Percentiles rank a stretch among this genome's conserved stretches.
Evolutionary conservation across 345 rosid genomes (phyloP).

Genomic region (Syzygium grande): DNA sequence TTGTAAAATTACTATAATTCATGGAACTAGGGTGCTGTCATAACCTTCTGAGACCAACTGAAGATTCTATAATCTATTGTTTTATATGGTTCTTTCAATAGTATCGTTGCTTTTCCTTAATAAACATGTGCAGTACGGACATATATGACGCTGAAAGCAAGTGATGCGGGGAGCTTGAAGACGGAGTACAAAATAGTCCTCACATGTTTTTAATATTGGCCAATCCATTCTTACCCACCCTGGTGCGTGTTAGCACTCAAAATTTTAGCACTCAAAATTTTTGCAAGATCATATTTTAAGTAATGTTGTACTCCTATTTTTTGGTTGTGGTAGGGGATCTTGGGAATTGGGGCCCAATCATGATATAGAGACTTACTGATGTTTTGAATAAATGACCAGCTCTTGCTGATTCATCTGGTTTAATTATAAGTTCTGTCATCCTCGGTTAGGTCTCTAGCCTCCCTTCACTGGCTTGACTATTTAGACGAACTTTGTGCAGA

Average conservation of each 20-base stretch:
- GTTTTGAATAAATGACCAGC: not conserved
- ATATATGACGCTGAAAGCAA: constrained; percentile 46
- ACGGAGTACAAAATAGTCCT: not conserved
- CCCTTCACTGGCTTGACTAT: not conserved
- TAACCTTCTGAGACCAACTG: not conserved
- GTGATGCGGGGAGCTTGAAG: constrained; percentile 9
- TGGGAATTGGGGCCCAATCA: not conserved
- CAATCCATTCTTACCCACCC: not conserved
- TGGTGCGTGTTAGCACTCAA: not conserved
- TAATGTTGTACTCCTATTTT: not conserved
- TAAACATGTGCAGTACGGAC: constrained; percentile 24
- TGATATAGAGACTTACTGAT: not conserved
- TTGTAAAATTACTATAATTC: not conserved
- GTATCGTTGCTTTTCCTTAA: constrained; percentile 20
- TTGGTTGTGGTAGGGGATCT: not conserved
- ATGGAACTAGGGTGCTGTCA: not conserved
- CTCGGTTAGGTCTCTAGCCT: not conserved
- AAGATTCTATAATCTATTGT: not conserved
- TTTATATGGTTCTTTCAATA: not conserved
- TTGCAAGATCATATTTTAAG: not conserved
- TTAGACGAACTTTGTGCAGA: not conserved
- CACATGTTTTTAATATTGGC: not conserved
- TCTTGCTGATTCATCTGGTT: not conserved
- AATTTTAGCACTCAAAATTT: not conserved
- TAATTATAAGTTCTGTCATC: not conserved